These are phyloP conservation scores for Amaranthus tricolor DNA, from an alignment of 179 eudicot genomes.

Conservation along the genomic window DNA sequence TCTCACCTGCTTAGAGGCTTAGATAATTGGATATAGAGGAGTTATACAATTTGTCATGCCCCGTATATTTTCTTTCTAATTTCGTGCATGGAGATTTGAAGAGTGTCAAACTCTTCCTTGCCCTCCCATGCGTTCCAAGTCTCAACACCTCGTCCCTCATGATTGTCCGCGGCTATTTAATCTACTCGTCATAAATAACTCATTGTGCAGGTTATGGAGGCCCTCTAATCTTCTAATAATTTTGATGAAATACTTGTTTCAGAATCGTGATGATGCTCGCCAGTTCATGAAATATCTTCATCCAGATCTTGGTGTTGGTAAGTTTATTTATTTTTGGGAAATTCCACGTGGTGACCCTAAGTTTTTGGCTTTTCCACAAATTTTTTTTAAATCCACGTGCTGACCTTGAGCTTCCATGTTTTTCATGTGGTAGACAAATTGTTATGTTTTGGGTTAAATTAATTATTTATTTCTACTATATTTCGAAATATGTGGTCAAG, in stretches of 20 bases:
- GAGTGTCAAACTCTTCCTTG: background rate
- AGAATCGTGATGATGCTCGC: conserved; percentile 97
- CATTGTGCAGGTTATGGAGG: background rate
- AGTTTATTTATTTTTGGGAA: no score
- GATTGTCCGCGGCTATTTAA: background rate
- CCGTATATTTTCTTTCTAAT: background rate
- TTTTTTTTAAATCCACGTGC: no score
- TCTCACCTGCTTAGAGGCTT: background rate
- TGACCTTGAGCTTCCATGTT: no score
- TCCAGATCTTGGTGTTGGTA: conserved; percentile 93
- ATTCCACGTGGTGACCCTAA: no score
- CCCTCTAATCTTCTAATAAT: conserved; percentile 7
- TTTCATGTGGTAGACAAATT: no score
- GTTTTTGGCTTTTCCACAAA: no score
- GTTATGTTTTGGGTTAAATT: no score
- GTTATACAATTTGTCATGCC: background rate
- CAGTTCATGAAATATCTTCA: conserved; percentile 93
- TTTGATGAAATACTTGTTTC: conserved; percentile 29
- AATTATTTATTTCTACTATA: no score
- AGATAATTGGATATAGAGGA: conserved; percentile 1
- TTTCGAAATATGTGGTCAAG: no score
- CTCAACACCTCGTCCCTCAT: background rate
- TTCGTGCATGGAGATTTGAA: conserved; percentile 2
- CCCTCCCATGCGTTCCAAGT: background rate
- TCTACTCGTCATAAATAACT: background rate